Evolutionary conservation across 306 rosid species (phyloP), one percentile per base, ranked within the genome.

Genomic region (Senna siamea): DNA sequence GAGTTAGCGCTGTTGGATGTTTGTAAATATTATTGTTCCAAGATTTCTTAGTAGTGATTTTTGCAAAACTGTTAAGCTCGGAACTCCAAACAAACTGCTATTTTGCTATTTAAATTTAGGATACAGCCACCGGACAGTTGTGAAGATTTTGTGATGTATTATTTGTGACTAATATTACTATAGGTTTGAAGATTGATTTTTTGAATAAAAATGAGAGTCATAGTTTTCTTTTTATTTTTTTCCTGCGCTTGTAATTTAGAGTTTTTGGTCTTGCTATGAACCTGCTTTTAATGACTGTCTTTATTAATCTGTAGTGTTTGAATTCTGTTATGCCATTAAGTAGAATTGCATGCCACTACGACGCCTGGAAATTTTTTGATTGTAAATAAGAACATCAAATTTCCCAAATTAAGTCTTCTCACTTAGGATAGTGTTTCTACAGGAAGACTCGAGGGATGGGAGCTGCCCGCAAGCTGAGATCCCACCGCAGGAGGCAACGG

Each of bases 371-470:
- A 19, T 18, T 13, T n/a, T 20, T n/a, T 48, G 1, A 10, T 11
- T 46, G 0, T 44, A 20, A 18, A 53, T 9, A 7, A 51, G 26
- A 55, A 1, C 19, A 18, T 64, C 14, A 8, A 5, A 54, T 46
- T n/a, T 32, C 1, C 23, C 5, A 6, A 18, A 38, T 28, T 37
- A 44, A 22, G 23, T 10, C 15, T 80, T 76, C 18, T 76, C 2
- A 19, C 47, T 32, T 17, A 5, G 41, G 23, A 32, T 28, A 10
- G 46, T 1, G 8, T 7, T 38, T 1, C 23, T 22, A 32, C 85
- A 91, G 94, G 78, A 91, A 91, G 80, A 91, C 97, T 70, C 82
- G 82, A 5, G 97, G 97, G 68, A 80, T 86, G 89, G 97, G 92
- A 87, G 92, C 97, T 51, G 94, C 89, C 22, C 97, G 94, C 87